Evolutionary conservation across 2,329 filamentous ascomycete species (phyloP).

Genomic region (Pestalotiopsis sp.): DNA sequence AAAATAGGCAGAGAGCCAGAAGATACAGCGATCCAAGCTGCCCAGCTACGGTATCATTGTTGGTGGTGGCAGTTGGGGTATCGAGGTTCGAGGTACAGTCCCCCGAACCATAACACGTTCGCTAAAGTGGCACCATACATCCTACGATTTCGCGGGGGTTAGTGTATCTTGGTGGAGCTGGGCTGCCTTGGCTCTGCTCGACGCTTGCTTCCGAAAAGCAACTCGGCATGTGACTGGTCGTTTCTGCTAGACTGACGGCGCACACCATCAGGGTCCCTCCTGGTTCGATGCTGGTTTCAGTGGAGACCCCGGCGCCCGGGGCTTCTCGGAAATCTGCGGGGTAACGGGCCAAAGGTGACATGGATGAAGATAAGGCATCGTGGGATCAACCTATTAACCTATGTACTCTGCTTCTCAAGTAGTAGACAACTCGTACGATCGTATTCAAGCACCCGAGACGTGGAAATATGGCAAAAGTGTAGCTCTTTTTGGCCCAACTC

Average conservation of each 20-base stretch:
- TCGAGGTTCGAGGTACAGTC: not conserved
- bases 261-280: not conserved
- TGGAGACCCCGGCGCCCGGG: not conserved
- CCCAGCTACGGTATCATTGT: no score
- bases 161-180: not conserved
- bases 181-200: not conserved
- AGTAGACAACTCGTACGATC: not conserved
- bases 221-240: not conserved
- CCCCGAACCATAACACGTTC: not conserved
- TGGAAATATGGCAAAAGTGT: no score
- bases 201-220: not conserved
- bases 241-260: not conserved
- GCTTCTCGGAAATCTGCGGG: not conserved
- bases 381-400: not conserved
- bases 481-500: no score
- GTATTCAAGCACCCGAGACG: no score
- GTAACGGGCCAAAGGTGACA: not conserved
- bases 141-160: not conserved
- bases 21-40: no score
- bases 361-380: not conserved
- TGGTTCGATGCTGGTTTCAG: not conserved
- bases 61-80: no score
- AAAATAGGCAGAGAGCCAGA: no score
- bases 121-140: not conserved
- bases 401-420: not conserved